Conservation (phyloP, 192 early-diverging fungal genomes). For the Coemansia sp. region DNA sequence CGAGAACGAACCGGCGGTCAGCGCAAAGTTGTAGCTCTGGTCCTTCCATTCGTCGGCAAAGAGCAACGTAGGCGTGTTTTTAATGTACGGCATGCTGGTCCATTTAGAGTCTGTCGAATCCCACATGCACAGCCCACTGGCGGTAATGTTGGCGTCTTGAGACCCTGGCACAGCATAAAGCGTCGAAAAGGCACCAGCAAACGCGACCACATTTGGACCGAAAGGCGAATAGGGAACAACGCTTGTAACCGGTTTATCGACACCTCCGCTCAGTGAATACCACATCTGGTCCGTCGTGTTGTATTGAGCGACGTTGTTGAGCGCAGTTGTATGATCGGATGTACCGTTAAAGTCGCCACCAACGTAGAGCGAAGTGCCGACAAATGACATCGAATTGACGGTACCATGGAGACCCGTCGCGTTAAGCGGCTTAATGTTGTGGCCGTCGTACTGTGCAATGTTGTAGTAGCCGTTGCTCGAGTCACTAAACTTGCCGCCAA, state of each 20-base stretch:
- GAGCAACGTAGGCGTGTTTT: slow-evolving; percentile 27
- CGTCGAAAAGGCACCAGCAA: slow-evolving; percentile 28
- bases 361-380: slow-evolving; percentile 27
- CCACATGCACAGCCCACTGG: slow-evolving; percentile 35
- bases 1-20: slow-evolving; percentile 33
- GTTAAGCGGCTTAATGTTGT: slow-evolving; percentile 20
- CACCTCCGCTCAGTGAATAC: slow-evolving; percentile 44
- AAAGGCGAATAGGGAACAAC: slow-evolving; percentile 50
- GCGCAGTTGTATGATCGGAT: slow-evolving; percentile 15
- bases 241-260: slow-evolving; percentile 50
- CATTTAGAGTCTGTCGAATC: slow-evolving; percentile 29
- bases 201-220: slow-evolving; percentile 24
- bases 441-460: slow-evolving; percentile 58
- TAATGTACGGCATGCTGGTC: slow-evolving; percentile 40
- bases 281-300: slow-evolving; percentile 41
- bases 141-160: slow-evolving; percentile 4
- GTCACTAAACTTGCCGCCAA: slow-evolving; percentile 63
- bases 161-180: slow-evolving; percentile 13
- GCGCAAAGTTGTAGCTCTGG: slow-evolving; percentile 25
- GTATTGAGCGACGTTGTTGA: slow-evolving; percentile 41
- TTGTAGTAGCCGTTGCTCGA: slow-evolving; percentile 44
- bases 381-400: slow-evolving; percentile 32
- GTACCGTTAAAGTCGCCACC: slow-evolving; percentile 50
- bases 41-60: slow-evolving; percentile 19
- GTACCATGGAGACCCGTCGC: slow-evolving; percentile 29